Evolutionary conservation across 2,329 filamentous ascomycete species (phyloP).

Genomic region (Calonectria naviculata): DNA sequence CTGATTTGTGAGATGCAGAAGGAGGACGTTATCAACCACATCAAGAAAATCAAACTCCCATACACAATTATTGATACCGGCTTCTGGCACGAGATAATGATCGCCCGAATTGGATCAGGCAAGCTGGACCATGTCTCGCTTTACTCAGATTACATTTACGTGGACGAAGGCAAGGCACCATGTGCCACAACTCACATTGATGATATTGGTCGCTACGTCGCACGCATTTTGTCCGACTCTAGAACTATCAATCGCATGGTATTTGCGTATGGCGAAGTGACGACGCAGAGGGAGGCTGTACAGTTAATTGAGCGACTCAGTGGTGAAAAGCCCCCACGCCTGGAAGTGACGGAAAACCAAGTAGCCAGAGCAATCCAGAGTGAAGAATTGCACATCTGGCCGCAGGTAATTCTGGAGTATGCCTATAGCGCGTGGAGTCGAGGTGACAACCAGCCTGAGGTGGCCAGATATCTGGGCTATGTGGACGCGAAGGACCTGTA

Average conservation of each 20-base stretch:
- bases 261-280: slow-evolving; percentile 58
- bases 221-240: slow-evolving; percentile 60
- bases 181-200: slow-evolving; percentile 58
- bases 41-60: slow-evolving; percentile 48
- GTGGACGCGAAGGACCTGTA: slow-evolving; percentile 64
- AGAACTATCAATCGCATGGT: slow-evolving; percentile 62
- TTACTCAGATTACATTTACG: slow-evolving; percentile 48
- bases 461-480: slow-evolving; percentile 66
- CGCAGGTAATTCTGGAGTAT: background rate
- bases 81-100: slow-evolving; percentile 64
- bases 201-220: slow-evolving; percentile 64
- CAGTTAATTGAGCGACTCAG: slow-evolving; percentile 56
- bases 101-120: slow-evolving; percentile 40
- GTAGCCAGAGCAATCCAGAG: background rate
- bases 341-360: background rate
- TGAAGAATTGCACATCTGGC: background rate
- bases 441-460: slow-evolving; percentile 63
- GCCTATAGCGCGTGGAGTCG: slow-evolving; percentile 36
- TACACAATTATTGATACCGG: slow-evolving; percentile 69
- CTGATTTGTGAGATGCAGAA: too few species aligned
- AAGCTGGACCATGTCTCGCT: slow-evolving; percentile 39
- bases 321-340: slow-evolving; percentile 56
- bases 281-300: slow-evolving; percentile 58
- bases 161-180: slow-evolving; percentile 56
- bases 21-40: background rate